Percentiles rank a stretch among this genome's conserved stretches.
phyloP scores from a whole-genome alignment of 2,329 filamentous ascomycete genomes.

The Xylaria sp. region DNA sequence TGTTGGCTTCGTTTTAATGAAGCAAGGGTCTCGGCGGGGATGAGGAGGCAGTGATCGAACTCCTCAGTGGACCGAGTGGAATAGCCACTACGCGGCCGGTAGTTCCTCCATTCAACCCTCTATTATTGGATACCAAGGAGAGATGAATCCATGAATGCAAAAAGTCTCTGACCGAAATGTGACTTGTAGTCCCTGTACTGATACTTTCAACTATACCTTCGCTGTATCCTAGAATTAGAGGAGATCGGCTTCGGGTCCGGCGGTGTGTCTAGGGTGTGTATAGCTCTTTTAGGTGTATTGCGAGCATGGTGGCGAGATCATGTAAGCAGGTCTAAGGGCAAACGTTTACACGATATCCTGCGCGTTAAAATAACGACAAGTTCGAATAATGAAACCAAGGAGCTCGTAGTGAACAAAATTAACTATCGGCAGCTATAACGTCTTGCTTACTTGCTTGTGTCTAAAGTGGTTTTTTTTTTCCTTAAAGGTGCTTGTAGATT shows the following conservation, averaged over 20 bases:
- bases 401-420: background rate
- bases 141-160: background rate
- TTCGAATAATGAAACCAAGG: background rate
- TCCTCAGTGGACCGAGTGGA: background rate
- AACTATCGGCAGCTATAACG: background rate
- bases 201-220: background rate
- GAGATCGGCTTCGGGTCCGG: background rate
- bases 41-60: background rate
- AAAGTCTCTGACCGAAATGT: background rate
- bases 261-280: background rate
- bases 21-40: background rate
- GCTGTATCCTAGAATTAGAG: background rate
- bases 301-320: background rate
- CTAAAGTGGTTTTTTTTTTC: background rate
- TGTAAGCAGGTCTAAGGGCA: background rate
- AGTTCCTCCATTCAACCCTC: background rate
- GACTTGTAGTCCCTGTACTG: background rate
- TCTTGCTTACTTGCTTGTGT: background rate
- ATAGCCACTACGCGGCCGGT: background rate
- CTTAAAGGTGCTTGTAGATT: background rate
- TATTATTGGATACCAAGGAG: background rate
- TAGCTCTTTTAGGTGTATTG: background rate
- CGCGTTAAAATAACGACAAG: background rate
- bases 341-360: background rate
- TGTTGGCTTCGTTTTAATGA: background rate